Evolutionary conservation across 352 stramenopile species (phyloP), one percentile per base, ranked within the genome.

Genomic region (Stramenopiles sp.): DNA sequence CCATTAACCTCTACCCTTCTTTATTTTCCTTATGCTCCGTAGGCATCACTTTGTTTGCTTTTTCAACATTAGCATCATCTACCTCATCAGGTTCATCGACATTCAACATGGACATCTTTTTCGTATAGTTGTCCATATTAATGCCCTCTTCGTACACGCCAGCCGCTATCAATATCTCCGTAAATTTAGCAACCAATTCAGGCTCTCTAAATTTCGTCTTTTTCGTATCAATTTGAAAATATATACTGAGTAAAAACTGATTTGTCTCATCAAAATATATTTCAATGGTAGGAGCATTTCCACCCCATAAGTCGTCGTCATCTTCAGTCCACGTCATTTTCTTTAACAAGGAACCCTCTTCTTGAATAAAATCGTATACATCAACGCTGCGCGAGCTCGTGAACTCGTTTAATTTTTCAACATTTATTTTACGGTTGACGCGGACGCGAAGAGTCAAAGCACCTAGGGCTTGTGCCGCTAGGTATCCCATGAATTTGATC

Each of bases 381-480:
- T 71, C 55, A 27, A 96, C 90, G 67, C 91, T 84, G 82, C 98
- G 98, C 44, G 87, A 90, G n/a, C 87, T 84, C 80, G 98, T 82
- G 39, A 92, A 94, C 22, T 85, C 86, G 30, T 87, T 85, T 32
- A 98, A 86, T 78, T 96, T 96, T 75, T 94, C 89, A 81, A 94
- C 85, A n/a, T 94, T 86, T 76, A 98, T 92, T 75, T 92, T 90
- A 80, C 91, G 87, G 85, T 96, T 95, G 44, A 95, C 86, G 44
- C 92, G 89, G 7, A 97, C 87, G 80, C 91, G 90, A 82, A 98
- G 88, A 7, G 91, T 93, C 67, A 96, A 94, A 30, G 96, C 87
- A 27, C 95, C 95, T 78, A 93, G 88, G 1, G 89, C 88, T 80
- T 90, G 89, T 86, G 93, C 96, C 39, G 89, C 88, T 33, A 94